Evolutionary conservation across 2,329 filamentous ascomycete genomes (phyloP).

Genomic region (Pyrenophora tritici-repentis): DNA sequence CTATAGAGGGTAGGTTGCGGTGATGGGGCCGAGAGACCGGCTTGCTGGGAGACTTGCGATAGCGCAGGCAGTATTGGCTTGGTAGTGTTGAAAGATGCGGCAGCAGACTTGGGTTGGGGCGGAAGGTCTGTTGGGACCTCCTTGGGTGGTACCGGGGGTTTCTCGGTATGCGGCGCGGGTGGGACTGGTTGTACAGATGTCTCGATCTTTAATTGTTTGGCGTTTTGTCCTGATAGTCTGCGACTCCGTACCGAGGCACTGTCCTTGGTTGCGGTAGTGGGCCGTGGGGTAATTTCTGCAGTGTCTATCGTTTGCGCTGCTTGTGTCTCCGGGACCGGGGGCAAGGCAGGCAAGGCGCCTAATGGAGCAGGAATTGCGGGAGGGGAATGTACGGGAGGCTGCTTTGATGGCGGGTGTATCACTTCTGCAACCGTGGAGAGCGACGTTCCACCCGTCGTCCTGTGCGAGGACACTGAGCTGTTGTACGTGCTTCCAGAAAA

Average conservation of each 20-base stretch:
- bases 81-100: conserved; percentile 33
- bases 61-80: conserved; percentile 41
- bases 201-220: conserved; percentile 87
- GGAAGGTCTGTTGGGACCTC: conserved; percentile 40
- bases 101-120: conserved; percentile 44
- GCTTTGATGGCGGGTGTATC: conserved; percentile 48
- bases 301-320: conserved; percentile 28
- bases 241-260: conserved; percentile 68
- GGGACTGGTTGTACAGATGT: conserved; percentile 58
- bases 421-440: conserved; percentile 76
- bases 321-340: conserved; percentile 39
- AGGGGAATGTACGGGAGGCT: conserved; percentile 33
- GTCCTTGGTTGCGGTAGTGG: conserved; percentile 33
- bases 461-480: conserved; percentile 75
- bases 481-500: conserved; percentile 80
- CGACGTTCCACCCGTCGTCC: conserved; percentile 68
- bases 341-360: conserved; percentile 38
- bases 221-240: conserved; percentile 78
- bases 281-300: conserved; percentile 37
- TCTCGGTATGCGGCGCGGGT: conserved; percentile 43
- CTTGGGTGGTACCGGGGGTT: conserved; percentile 39
- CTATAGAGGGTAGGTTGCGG: conserved; percentile 46
- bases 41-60: conserved; percentile 34
- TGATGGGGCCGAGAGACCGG: conserved; percentile 36
- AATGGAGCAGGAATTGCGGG: conserved; percentile 37